Conservation (phyloP, 345 rosid species). For the Cardamine chenopodiifolia region DNA sequence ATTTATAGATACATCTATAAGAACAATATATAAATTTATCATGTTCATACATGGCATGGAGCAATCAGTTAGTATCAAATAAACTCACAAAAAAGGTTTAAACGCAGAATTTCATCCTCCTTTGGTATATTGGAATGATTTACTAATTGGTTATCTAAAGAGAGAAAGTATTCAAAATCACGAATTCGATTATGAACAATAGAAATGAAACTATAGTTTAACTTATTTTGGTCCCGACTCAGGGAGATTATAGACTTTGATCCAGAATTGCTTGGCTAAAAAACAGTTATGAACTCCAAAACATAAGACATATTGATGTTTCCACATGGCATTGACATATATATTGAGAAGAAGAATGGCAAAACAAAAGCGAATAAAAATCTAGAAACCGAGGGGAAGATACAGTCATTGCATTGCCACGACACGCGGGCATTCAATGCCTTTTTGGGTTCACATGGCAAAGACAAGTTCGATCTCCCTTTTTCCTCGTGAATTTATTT, state of each 20-base stretch:
- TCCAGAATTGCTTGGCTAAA: neutral
- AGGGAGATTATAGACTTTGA: too few relatives aligned
- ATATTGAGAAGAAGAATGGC: too few relatives aligned
- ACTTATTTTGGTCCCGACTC: neutral
- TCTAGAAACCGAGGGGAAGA: neutral
- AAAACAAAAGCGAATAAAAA: neutral
- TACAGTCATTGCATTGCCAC: neutral
- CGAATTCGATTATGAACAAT: neutral
- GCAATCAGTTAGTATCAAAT: too few relatives aligned
- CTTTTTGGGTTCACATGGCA: constrained; percentile 36
- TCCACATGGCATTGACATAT: constrained; percentile 13
- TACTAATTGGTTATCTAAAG: too few relatives aligned
- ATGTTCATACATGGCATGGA: neutral
- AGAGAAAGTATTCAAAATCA: neutral
- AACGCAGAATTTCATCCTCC: too few relatives aligned
- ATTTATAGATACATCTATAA: too few relatives aligned
- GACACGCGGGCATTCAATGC: constrained; percentile 26
- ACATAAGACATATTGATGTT: constrained; percentile 17
- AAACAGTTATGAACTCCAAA: neutral
- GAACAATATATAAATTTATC: too few relatives aligned
- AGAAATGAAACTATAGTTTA: too few relatives aligned
- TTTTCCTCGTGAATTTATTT: constrained; percentile 28
- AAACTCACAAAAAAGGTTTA: too few relatives aligned
- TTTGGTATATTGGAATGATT: too few relatives aligned
- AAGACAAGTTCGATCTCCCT: constrained; percentile 24